Percentiles rank a stretch among this genome's conserved stretches.
These are phyloP conservation scores for Beverwykella pulmonaria DNA, from an alignment of 495 filamentous ascomycete genomes.

Conservation along the genomic window DNA sequence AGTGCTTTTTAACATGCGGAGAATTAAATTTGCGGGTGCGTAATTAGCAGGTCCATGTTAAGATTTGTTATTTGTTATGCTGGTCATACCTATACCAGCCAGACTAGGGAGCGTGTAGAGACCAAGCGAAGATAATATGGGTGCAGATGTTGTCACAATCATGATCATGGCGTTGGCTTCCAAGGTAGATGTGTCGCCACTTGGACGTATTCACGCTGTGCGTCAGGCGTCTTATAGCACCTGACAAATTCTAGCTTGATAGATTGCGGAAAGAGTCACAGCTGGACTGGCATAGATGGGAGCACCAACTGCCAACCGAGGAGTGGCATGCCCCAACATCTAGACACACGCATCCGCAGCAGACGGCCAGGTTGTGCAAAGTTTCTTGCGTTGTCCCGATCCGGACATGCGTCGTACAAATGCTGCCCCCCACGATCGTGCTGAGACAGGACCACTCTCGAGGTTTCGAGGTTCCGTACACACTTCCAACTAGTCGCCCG, in stretches of 20 bases:
- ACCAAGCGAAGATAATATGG: neutral
- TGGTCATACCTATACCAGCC: neutral
- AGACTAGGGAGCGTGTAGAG: neutral
- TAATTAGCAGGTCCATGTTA: neutral
- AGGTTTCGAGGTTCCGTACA: neutral
- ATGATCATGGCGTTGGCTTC: neutral
- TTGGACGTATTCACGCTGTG: too few relatives aligned
- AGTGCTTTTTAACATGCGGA: constrained; percentile 1
- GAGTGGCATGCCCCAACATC: neutral
- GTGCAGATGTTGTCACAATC: neutral
- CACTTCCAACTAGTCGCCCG: neutral
- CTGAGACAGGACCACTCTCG: neutral
- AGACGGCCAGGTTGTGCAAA: neutral
- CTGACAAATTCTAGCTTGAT: neutral
- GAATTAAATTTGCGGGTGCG: constrained; percentile 5
- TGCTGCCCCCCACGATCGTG: neutral
- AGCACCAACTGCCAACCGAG: neutral
- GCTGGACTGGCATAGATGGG: neutral
- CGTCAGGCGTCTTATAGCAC: neutral
- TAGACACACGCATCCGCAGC: neutral
- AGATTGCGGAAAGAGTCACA: neutral
- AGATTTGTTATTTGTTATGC: neutral
- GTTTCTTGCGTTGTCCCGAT: neutral
- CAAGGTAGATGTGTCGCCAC: neutral
- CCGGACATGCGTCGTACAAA: neutral